Evolutionary conservation across 768 basidiomycete species (phyloP), one percentile per base, ranked within the genome.

Genomic region (Vararia minispora): DNA sequence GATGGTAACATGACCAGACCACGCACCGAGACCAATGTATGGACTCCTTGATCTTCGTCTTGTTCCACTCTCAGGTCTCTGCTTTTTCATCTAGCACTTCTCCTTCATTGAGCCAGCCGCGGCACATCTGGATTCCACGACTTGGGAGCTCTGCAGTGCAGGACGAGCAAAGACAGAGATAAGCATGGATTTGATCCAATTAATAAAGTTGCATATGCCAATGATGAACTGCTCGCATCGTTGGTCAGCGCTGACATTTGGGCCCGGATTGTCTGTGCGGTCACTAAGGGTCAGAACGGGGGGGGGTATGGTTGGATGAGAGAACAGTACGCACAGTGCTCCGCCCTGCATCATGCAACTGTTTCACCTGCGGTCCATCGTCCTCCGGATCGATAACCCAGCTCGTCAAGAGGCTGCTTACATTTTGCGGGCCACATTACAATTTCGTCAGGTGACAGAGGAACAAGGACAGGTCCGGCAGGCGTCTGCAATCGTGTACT

Each of bases 101-200:
- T 88, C 90, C 36, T 51, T 58, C 33, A 35, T 42, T 33, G 53
- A 51, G 35, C 27, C 52, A 42, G 3, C 50, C 60, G 29, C 55
- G 56, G 3, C 53, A 49, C 34, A 61, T 53, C 25, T 51, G 46
- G 25, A 44, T 36, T 13, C 46, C 39, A 35, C 46, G 28, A 28
- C 40, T 39, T 40, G 25, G 20, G 11, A 23, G 11, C 36, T 41
- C 35, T 25, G 53, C 47, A 87, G 65, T 21, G 66, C 77, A 6
- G 80, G 78, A 55, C 79, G 76, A 1, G 81, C 83, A 52, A 86
- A 94, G 40, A 83, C 83, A 6, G 81, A 78, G 52, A 98, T 94
- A 44, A 97, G 69, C 9, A 97, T 90, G 7, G 88, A 88, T 59
- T 98, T 98, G 50, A 95, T 82, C 94, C 94, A 98, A 63, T 98